phyloP scores from a whole-genome alignment of 306 rosid genomes.

The Hylodesmum podocarpum region DNA sequence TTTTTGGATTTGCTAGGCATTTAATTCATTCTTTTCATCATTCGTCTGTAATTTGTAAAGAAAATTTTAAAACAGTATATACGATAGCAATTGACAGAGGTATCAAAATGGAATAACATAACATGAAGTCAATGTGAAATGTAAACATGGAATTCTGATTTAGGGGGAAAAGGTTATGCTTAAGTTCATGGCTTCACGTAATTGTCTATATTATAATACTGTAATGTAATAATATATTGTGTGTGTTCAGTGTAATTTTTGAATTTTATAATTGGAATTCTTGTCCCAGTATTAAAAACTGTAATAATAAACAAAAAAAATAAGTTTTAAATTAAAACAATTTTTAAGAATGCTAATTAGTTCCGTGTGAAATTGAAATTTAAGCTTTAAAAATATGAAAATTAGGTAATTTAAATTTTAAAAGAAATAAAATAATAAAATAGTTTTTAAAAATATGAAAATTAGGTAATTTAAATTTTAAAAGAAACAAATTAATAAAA shows the following conservation, averaged over 20 bases:
- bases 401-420: too few species aligned
- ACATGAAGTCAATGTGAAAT: not conserved
- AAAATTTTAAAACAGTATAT: not conserved
- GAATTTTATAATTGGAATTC: not conserved
- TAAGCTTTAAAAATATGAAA: too few species aligned
- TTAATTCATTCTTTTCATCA: not conserved
- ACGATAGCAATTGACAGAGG: not conserved
- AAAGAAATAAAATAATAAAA: too few species aligned
- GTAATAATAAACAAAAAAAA: not conserved
- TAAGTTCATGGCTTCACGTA: constrained; percentile 5
- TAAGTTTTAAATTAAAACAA: not conserved
- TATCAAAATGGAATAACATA: not conserved
- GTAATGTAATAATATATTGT: not conserved
- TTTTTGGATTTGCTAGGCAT: not conserved
- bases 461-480: too few species aligned
- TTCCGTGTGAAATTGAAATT: not conserved
- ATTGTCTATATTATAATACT: not conserved
- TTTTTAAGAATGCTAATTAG: not conserved
- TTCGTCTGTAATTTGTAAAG: not conserved
- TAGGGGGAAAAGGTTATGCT: not conserved
- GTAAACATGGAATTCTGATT: constrained; percentile 3
- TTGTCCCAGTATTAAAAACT: not conserved
- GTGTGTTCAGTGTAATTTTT: not conserved
- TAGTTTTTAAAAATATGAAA: too few species aligned
- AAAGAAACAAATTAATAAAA: too few species aligned